Base-by-base conservation (phyloP, 176 grass and related monocot species). In the Phyllostachys edulis region DNA sequence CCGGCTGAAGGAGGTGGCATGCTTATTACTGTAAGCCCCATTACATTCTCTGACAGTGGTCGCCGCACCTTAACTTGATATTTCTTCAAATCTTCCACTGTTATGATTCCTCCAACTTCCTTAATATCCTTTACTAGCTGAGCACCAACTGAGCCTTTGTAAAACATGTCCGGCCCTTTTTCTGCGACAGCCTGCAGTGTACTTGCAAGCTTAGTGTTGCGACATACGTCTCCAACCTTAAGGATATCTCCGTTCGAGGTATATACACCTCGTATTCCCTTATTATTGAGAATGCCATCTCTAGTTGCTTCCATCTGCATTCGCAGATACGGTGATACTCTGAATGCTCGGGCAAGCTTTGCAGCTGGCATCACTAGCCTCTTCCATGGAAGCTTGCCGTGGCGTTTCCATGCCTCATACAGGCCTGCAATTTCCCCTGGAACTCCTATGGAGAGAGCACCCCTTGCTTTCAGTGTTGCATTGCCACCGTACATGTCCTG, bases 401-500 rank as follows among this genome's bases (percentile, higher is more conserved):
- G 90, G n/a, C 60, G 80, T 44, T 83, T 95, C 96, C 96, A 98
- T 17, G 91, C 91, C 57, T 74, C 79, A 73, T 98, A 72, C 7
- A 98, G 88, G 18, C 93, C 96, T 34, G 89, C 85, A 41, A 95
- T 57, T 70, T 98, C 93, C 4, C 89, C 91, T 0, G 96, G 96
- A 41, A 95, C 89, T 2, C 89, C 93, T 63, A 98, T 85, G 5
- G 96, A 98, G 20, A 98, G 96, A 0, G 87, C 63, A 45, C 96
- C 96, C 26, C 87, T 88, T 18, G 87, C 91, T 85, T 95, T 95
- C 41, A 88, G 71, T 27, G 82, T 72, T 14, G 2, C 79, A 24
- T 95, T 93, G 79, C 90, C 86, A 7, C 80, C 91, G 68, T 93
- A 98, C 96, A 98, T 98, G 79, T 93, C 87, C 96, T 98, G 87